A percentile compares a stretch with the other conserved stretches of the same genome.
Evolutionary conservation across 2,329 filamentous ascomycete species (phyloP).

Genomic region (Aspergillus chevalieri): DNA sequence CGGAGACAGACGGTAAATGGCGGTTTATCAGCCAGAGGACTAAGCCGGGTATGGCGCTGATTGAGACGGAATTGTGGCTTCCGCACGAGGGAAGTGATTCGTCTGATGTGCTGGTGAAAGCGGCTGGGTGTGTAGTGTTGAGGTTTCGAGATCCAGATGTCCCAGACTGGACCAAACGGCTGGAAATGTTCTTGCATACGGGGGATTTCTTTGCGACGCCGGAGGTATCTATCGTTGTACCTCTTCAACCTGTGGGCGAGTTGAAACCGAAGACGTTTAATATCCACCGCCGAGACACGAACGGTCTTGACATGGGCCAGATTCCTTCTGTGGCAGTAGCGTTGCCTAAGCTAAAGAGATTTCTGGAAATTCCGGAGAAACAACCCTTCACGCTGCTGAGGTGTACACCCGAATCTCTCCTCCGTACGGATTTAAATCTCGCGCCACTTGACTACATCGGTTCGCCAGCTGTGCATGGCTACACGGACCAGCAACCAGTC

Average conservation of each 20-base stretch:
- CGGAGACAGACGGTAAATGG: slow-evolving; percentile 11
- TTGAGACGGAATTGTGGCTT: slow-evolving; percentile 15
- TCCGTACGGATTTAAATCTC: slow-evolving; percentile 14
- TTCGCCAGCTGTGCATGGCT: slow-evolving; percentile 15
- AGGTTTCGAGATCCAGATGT: slow-evolving; percentile 9
- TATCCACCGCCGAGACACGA: slow-evolving; percentile 9
- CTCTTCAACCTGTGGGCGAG: slow-evolving; percentile 4
- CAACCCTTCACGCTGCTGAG: slow-evolving; percentile 10
- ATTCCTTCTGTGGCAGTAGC: slow-evolving; percentile 8
- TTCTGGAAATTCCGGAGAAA: slow-evolving; percentile 8
- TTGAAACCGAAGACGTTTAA: slow-evolving; percentile 5
- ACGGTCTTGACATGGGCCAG: slow-evolving; percentile 8
- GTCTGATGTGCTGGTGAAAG: slow-evolving; percentile 8
- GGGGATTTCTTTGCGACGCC: slow-evolving; percentile 7
- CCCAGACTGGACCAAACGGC: slow-evolving; percentile 3
- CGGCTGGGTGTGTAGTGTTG: slow-evolving; percentile 12
- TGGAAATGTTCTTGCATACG: slow-evolving; percentile 8
- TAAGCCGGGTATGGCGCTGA: slow-evolving; percentile 16
- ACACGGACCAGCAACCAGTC: slow-evolving; percentile 18
- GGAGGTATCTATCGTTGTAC: slow-evolving; percentile 7
- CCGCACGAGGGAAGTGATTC: slow-evolving; percentile 6
- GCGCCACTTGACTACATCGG: slow-evolving; percentile 16
- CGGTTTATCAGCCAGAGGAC: slow-evolving; percentile 21
- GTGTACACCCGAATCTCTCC: slow-evolving; percentile 14
- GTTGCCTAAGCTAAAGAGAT: slow-evolving; percentile 12